phyloP scores from a whole-genome alignment of 768 basidiomycete species.

The Tulasnella sp. region DNA sequence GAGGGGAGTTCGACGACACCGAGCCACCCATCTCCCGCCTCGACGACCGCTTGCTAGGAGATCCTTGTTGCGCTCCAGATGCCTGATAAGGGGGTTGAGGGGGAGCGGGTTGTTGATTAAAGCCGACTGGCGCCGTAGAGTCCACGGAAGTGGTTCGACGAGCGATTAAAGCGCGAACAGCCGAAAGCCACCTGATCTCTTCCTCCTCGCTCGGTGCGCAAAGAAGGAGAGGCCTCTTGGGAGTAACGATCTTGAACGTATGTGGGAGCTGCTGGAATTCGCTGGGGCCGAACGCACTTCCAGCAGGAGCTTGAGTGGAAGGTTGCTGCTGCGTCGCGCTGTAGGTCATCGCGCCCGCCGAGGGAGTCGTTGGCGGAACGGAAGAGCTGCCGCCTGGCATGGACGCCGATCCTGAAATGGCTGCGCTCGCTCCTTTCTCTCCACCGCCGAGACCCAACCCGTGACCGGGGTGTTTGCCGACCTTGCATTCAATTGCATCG shows the following conservation, averaged over 20 bases:
- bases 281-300: not conserved
- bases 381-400: constrained; percentile 3
- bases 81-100: constrained; percentile 1
- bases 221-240: constrained; percentile 78
- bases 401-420: not conserved
- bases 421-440: not conserved
- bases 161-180: constrained; percentile 83
- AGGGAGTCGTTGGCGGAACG: not conserved
- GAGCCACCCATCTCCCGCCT: not conserved
- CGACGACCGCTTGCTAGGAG: not conserved
- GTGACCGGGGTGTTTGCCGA: not conserved
- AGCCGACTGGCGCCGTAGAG: not conserved
- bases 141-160: constrained; percentile 36
- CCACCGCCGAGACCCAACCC: not conserved
- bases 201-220: constrained; percentile 97
- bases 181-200: constrained; percentile 96
- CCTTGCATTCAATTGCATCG: constrained; percentile 75
- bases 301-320: not conserved
- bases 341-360: not conserved
- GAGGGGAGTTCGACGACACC: not conserved
- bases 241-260: constrained; percentile 95
- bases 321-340: not conserved
- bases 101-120: not conserved
- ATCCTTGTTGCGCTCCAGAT: not conserved
- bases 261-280: constrained; percentile 24